A percentile compares a stretch with the other conserved stretches of the same genome.
These are phyloP conservation scores for Excoecaria cochinchinensis DNA, from an alignment of 345 rosid species.

Conservation along the genomic window DNA sequence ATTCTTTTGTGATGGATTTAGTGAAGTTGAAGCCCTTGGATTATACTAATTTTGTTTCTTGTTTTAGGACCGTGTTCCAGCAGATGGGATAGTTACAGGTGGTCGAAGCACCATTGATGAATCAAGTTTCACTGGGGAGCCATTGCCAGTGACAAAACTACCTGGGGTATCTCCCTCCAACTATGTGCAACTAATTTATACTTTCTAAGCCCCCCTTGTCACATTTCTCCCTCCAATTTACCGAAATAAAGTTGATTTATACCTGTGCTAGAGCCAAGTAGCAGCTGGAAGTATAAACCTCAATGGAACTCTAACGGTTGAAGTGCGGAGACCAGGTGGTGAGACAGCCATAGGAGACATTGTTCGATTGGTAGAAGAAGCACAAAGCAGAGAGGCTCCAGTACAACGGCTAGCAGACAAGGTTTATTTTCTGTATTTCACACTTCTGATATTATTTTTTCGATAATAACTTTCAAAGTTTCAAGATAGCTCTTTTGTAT, in stretches of 20 bases:
- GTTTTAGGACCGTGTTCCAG: slow-evolving; percentile 84
- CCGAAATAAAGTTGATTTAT: slow-evolving; percentile 22
- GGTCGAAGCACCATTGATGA: slow-evolving; percentile 94
- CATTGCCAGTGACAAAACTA: slow-evolving; percentile 86
- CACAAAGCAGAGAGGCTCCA: slow-evolving; percentile 93
- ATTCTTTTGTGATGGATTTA: not conserved
- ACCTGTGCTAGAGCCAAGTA: slow-evolving; percentile 70
- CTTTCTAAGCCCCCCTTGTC: slow-evolving; percentile 4
- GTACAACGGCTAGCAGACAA: slow-evolving; percentile 93
- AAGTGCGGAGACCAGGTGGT: slow-evolving; percentile 92
- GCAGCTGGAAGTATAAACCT: slow-evolving; percentile 95
- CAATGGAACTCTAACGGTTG: slow-evolving; percentile 87
- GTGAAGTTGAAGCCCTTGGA: slow-evolving; percentile 14
- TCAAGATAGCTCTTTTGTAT: not conserved
- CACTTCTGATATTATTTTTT: slow-evolving; percentile 2
- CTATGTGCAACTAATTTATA: slow-evolving; percentile 4
- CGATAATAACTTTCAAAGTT: not conserved
- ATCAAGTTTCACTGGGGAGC: slow-evolving; percentile 98
- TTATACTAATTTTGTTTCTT: slow-evolving; percentile 13
- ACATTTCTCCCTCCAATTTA: slow-evolving; percentile 4
- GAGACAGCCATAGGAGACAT: slow-evolving; percentile 94
- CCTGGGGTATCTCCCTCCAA: slow-evolving; percentile 65
- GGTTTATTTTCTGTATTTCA: slow-evolving; percentile 44
- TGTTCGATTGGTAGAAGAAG: slow-evolving; percentile 94
- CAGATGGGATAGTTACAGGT: slow-evolving; percentile 87